A percentile compares a stretch with the other conserved stretches of the same genome.
phyloP scores from a whole-genome alignment of 2,329 filamentous ascomycete species.

The Microascus cirrosus region DNA sequence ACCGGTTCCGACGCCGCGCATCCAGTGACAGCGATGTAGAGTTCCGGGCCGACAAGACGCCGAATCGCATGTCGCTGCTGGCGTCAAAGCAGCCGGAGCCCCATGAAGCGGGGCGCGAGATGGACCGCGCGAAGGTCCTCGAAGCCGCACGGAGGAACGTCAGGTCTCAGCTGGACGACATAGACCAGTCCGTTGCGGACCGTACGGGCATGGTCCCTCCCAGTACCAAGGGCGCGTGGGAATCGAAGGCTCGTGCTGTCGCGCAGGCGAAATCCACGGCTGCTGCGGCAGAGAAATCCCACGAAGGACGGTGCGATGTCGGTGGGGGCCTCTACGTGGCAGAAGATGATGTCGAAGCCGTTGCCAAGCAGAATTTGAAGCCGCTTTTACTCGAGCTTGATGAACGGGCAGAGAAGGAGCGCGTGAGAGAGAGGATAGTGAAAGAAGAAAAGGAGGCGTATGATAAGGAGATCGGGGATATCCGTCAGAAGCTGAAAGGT shows the following conservation, averaged over 20 bases:
- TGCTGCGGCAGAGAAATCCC: slow-evolving; percentile 19
- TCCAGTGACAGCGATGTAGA: slow-evolving; percentile 56
- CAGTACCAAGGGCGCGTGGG: slow-evolving; percentile 64
- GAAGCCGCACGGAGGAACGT: slow-evolving; percentile 79
- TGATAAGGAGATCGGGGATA: slow-evolving; percentile 27
- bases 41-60: slow-evolving; percentile 41
- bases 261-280: slow-evolving; percentile 50
- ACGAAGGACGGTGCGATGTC: slow-evolving; percentile 50
- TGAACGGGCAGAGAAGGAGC: slow-evolving; percentile 62
- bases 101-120: slow-evolving; percentile 61
- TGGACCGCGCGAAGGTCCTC: slow-evolving; percentile 65
- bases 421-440: slow-evolving; percentile 52
- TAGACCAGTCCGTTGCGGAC: slow-evolving; percentile 71
- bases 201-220: slow-evolving; percentile 66
- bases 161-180: slow-evolving; percentile 61
- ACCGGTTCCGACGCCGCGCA: slow-evolving; percentile 49
- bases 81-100: slow-evolving; percentile 56
- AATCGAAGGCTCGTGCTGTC: slow-evolving; percentile 59
- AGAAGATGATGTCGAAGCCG: slow-evolving; percentile 64
- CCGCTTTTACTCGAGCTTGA: slow-evolving; percentile 79
- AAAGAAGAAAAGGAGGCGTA: slow-evolving; percentile 51
- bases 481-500: slow-evolving; percentile 48
- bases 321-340: slow-evolving; percentile 75
- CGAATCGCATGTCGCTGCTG: slow-evolving; percentile 60
- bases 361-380: slow-evolving; percentile 67